Conservation (phyloP, 164 flowering plant genomes). For the Echeveria elegans region DNA sequence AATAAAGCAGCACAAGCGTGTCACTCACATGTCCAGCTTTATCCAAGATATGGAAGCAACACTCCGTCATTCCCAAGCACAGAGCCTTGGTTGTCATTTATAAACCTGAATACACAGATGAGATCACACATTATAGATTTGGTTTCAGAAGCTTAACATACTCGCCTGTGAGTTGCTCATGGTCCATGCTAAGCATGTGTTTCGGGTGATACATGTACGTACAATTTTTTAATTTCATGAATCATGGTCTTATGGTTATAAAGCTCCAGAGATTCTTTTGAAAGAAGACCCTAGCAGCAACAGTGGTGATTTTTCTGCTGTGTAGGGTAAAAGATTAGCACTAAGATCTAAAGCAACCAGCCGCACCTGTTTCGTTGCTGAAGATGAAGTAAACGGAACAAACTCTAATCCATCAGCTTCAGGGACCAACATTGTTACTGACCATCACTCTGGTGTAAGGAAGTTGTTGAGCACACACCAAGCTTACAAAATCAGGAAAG, state of each 20-base stretch:
- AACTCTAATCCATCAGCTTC: conserved; percentile 18
- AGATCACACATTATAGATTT: too few relatives aligned
- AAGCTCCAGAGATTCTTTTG: conserved; percentile 22
- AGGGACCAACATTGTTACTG: conserved; percentile 17
- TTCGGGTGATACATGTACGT: too few relatives aligned
- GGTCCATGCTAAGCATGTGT: too few relatives aligned
- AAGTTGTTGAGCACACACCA: conserved; percentile 32
- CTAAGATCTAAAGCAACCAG: conserved; percentile 26
- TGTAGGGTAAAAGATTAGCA: conserved; percentile 27
- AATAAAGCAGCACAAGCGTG: too few relatives aligned
- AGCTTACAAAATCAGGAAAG: conserved; percentile 21
- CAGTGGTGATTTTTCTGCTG: conserved; percentile 13
- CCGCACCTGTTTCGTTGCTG: conserved; percentile 16
- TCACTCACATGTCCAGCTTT: too few relatives aligned
- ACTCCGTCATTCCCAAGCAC: too few relatives aligned
- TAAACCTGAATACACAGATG: too few relatives aligned
- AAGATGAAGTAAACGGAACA: conserved; percentile 19
- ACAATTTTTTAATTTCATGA: too few relatives aligned
- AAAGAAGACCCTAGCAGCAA: conserved; percentile 22
- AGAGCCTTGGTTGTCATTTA: too few relatives aligned
- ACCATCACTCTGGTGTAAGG: conserved; percentile 10
- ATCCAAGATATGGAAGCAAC: too few relatives aligned
- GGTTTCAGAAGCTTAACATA: too few relatives aligned
- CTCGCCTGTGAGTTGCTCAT: too few relatives aligned
- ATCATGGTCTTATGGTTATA: conserved; percentile 8